Evolutionary conservation across 768 basidiomycete genomes (phyloP), one percentile per base, ranked within the genome.

Genomic region (Arthromyces matolae): DNA sequence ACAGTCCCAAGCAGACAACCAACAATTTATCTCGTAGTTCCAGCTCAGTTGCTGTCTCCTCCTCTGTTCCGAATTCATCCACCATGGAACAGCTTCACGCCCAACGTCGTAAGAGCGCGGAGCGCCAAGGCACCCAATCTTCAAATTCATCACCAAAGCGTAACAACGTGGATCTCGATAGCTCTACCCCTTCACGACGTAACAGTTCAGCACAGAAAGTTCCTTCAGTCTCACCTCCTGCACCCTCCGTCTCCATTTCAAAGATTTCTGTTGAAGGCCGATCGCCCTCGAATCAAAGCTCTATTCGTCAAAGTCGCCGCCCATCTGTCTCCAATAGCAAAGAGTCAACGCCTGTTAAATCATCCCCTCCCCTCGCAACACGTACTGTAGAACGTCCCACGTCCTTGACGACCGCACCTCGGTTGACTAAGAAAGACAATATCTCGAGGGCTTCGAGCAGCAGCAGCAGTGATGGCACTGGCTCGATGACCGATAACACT

Each of bases 401-500:
- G 24, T 58, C 55, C 47, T 61, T 58, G 58, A 57, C 65, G 18
- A n/a, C n/a, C n/a, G 47, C 58, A 23, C 62, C 77, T 49, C 59
- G 56, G 40, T 46, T 60, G 45, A 36, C 60, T 42, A 61, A 62
- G 50, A 64, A 71, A 54, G 67, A 71, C 38, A 62, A 57, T 16
- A 49, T 64, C 4, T 74, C 76, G 20, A 75, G 71, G 53, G 75
- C 80, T 50, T 80, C 83, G 7, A 79, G 75, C 58, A 78, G 81
- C 60, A 80, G 78, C 59, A 74, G 79, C 42, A 80, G 83, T 58
- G 78, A 80, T 55, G 80, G 84, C 19, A 67, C 77, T 39, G 79
- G 81, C 29, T 84, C 83, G 16, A 55, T 80, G 60, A 81, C 84
- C 3, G 86, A 87, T 61, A 80, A 80, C 50, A 91, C 90, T 4